A percentile compares a stretch with the other conserved stretches of the same genome.
Evolutionary conservation across 148 eudicot species (phyloP).

Genomic region (Drosera capensis): DNA sequence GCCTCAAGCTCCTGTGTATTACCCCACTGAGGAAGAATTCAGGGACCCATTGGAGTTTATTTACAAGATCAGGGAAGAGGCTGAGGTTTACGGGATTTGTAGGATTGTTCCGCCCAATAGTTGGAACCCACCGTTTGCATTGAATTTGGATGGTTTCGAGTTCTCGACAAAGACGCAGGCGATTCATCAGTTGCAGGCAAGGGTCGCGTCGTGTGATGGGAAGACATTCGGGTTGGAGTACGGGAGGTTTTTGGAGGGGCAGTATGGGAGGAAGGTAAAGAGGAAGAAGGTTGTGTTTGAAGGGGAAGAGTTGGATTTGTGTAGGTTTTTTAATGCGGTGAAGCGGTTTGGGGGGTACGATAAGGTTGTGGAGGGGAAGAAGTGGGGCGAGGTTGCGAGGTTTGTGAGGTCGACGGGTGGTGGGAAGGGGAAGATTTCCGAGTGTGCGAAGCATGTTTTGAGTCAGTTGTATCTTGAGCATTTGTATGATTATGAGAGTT

Average conservation of each 20-base stretch:
- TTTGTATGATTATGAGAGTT: conserved; percentile 79
- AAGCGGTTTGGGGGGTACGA: conserved; percentile 90
- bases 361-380: conserved; percentile 72
- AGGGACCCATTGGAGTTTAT: conserved; percentile 82
- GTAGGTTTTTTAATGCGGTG: conserved; percentile 78
- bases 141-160: conserved; percentile 51
- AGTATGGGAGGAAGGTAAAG: conserved; percentile 54
- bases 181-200: conserved; percentile 78
- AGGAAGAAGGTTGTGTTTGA: conserved; percentile 81
- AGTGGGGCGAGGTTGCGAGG: conserved; percentile 85
- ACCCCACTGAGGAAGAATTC: conserved; percentile 87
- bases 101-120: conserved; percentile 73
- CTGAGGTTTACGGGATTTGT: conserved; percentile 90
- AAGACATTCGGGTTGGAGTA: conserved; percentile 92
- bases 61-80: conserved; percentile 74
- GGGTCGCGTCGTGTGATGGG: conserved; percentile 76
- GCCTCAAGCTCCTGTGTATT: conserved; percentile 71
- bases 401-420: conserved; percentile 64
- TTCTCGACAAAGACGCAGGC: conserved; percentile 87
- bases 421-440: conserved; percentile 46
- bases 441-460: conserved; percentile 84
- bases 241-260: conserved; percentile 57
- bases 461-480: conserved; percentile 68
- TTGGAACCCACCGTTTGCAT: conserved; percentile 90
- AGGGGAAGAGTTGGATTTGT: conserved; percentile 87